Percentiles rank a stretch among this genome's conserved stretches.
Evolutionary conservation across 2,329 filamentous ascomycete species (phyloP).

Genomic region (Arthrobotrys iridis): DNA sequence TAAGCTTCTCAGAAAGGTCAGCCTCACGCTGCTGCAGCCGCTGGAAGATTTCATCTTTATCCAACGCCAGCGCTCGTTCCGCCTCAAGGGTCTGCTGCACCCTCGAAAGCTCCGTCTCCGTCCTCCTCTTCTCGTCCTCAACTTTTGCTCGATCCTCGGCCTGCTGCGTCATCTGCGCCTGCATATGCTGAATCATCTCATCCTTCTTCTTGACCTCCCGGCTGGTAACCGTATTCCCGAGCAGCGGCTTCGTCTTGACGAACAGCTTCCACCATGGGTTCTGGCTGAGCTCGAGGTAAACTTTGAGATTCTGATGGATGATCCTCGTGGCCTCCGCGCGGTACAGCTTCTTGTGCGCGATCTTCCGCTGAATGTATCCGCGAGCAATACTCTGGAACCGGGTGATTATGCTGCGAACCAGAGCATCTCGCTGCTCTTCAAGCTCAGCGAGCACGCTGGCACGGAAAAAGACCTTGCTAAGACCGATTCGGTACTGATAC

Average conservation of each 20-base stretch:
- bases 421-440: slow-evolving; percentile 90
- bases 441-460: slow-evolving; percentile 94
- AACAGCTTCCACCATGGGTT: slow-evolving; percentile 99
- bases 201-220: slow-evolving; percentile 95
- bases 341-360: slow-evolving; percentile 92
- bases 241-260: slow-evolving; percentile 90
- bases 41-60: slow-evolving; percentile 99
- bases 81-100: slow-evolving; percentile 96
- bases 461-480: slow-evolving; percentile 98
- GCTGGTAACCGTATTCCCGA: slow-evolving; percentile 90
- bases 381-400: slow-evolving; percentile 91
- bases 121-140: slow-evolving; percentile 89
- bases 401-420: slow-evolving; percentile 93
- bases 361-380: slow-evolving; percentile 86
- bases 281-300: slow-evolving; percentile 86
- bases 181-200: slow-evolving; percentile 87
- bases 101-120: slow-evolving; percentile 84
- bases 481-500: slow-evolving; percentile 87
- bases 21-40: slow-evolving; percentile 90
- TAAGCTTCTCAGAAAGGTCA: slow-evolving; percentile 90
- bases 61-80: slow-evolving; percentile 90
- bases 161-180: slow-evolving; percentile 83
- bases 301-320: slow-evolving; percentile 91
- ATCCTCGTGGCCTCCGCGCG: slow-evolving; percentile 93
- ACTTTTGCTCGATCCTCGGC: slow-evolving; percentile 77